These are phyloP conservation scores for Clitoria ternatea DNA, from an alignment of 306 rosid genomes.

Conservation along the genomic window DNA sequence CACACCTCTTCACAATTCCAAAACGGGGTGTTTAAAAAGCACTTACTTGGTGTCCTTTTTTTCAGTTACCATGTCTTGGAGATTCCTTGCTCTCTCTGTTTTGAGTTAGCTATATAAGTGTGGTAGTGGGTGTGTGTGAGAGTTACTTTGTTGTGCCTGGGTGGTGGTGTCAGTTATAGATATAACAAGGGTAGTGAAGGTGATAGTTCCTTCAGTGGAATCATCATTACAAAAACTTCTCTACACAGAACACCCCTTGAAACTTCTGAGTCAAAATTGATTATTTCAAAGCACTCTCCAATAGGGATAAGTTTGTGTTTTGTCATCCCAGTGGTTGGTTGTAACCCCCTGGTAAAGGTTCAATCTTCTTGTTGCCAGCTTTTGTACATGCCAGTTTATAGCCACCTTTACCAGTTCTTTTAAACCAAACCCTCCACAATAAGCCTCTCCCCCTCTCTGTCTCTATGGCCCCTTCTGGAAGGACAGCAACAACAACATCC, in stretches of 20 bases:
- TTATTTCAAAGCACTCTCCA: slow-evolving; percentile 23
- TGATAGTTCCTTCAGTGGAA: slow-evolving; percentile 31
- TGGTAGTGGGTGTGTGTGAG: not conserved
- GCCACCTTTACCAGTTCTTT: slow-evolving; percentile 15
- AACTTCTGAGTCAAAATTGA: slow-evolving; percentile 50
- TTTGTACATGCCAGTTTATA: slow-evolving; percentile 21
- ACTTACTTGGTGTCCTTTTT: slow-evolving; percentile 8
- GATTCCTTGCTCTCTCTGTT: slow-evolving; percentile 20
- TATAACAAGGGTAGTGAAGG: not conserved
- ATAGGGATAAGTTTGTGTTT: slow-evolving; percentile 20
- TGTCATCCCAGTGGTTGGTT: slow-evolving; percentile 8
- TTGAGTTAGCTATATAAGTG: slow-evolving; percentile 10
- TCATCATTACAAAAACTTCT: slow-evolving; percentile 27
- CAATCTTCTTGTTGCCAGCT: slow-evolving; percentile 33
- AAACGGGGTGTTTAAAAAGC: slow-evolving; percentile 20
- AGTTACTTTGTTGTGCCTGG: not conserved
- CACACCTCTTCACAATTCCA: slow-evolving; percentile 12
- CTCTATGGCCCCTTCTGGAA: slow-evolving; percentile 59
- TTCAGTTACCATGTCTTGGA: slow-evolving; percentile 13
- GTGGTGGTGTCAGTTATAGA: not conserved
- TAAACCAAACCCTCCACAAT: slow-evolving; percentile 11
- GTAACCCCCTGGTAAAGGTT: slow-evolving; percentile 7
- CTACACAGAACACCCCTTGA: not conserved
- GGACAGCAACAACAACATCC: slow-evolving; percentile 8
- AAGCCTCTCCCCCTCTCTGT: slow-evolving; percentile 9